Percentiles rank a stretch among this genome's conserved stretches.
phyloP scores from a whole-genome alignment of 345 rosid genomes.

The Eucalyptus caleyi region DNA sequence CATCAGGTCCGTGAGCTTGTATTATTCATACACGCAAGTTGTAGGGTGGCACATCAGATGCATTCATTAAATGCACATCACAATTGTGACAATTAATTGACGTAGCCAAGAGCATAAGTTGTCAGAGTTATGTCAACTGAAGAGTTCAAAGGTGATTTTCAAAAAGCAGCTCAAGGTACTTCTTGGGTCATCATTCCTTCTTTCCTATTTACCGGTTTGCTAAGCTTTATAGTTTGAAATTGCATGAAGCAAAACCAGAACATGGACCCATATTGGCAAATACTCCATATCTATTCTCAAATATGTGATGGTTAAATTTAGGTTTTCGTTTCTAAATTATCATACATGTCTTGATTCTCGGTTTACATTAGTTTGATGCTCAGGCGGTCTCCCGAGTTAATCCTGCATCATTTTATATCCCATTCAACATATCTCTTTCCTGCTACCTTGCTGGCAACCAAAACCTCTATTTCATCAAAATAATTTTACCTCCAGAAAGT shows the following conservation, averaged over 20 bases:
- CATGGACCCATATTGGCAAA: background rate
- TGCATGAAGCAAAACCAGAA: background rate
- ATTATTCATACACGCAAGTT: background rate
- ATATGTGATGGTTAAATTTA: background rate
- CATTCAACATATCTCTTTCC: background rate
- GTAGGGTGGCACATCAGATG: background rate
- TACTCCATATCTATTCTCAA: background rate
- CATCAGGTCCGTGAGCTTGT: background rate
- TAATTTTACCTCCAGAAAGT: background rate
- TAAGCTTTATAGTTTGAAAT: background rate
- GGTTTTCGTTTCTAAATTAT: background rate
- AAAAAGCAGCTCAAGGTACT: background rate
- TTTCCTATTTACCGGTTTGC: background rate
- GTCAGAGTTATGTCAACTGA: background rate
- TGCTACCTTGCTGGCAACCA: background rate
- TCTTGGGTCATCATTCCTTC: background rate
- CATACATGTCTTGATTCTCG: background rate
- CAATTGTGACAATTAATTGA: background rate
- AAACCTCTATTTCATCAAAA: background rate
- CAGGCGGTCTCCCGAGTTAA: background rate
- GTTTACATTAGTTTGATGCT: background rate
- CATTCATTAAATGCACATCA: background rate
- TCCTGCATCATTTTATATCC: background rate
- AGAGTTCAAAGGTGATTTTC: background rate
- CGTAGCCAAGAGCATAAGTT: background rate